These are phyloP conservation scores for Coprinellus aureogranulatus DNA, from an alignment of 768 basidiomycete genomes.

Conservation along the genomic window DNA sequence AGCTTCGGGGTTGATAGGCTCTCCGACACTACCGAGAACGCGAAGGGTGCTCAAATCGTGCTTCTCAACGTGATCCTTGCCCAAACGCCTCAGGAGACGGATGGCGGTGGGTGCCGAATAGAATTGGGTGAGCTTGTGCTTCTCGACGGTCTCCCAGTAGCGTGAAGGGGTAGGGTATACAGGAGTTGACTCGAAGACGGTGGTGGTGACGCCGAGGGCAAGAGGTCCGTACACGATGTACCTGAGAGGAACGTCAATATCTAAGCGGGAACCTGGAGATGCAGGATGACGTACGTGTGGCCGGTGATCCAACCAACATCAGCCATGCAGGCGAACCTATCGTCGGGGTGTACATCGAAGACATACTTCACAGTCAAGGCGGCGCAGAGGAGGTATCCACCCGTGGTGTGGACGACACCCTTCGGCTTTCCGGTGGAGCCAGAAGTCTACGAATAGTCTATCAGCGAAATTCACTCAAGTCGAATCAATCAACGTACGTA, in stretches of 20 bases:
- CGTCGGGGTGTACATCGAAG: conserved; percentile 96
- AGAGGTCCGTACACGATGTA: conserved; percentile 97
- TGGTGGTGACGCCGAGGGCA: conserved; percentile 77
- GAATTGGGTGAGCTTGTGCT: conserved; percentile 92
- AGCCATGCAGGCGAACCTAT: conserved; percentile 97
- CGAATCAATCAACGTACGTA: conserved; percentile 63
- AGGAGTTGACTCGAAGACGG: conserved; percentile 94
- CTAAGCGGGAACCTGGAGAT: conserved; percentile 2
- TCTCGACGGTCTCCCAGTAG: conserved; percentile 95
- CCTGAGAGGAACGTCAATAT: conserved; percentile 27
- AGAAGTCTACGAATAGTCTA: conserved; percentile 60
- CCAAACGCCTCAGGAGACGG: conserved; percentile 76
- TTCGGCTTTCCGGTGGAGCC: conserved; percentile 96
- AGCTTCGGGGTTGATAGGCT: conserved; percentile 98
- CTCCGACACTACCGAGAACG: conserved; percentile 90
- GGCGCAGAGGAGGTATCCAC: conserved; percentile 87
- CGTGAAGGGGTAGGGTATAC: conserved; percentile 94
- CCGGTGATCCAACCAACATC: conserved; percentile 99
- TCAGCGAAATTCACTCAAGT: conserved; percentile 8
- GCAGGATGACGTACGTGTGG: conserved; percentile 57
- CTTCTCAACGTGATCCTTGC: conserved; percentile 78
- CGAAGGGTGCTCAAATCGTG: conserved; percentile 82
- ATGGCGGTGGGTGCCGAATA: conserved; percentile 96
- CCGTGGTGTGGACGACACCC: conserved; percentile 90
- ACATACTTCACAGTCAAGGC: conserved; percentile 94